Conservation (phyloP, 805 yeast genomes). For the Jamesozyma jinghongensis region DNA sequence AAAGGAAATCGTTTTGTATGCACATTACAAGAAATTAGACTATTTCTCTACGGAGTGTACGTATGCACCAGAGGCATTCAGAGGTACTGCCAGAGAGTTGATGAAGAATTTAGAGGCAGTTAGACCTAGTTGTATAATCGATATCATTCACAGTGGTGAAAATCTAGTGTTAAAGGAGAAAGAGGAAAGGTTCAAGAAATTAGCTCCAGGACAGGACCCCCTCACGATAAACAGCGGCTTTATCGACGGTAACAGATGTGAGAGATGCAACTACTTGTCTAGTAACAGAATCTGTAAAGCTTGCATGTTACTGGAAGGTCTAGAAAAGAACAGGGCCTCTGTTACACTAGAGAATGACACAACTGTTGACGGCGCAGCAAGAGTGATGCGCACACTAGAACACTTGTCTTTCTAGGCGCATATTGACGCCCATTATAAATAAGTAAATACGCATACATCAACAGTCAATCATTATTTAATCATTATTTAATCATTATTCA, state of each 20-base stretch:
- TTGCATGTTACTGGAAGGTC: slow-evolving; percentile 75
- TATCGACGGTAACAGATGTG: slow-evolving; percentile 68
- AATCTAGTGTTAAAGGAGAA: slow-evolving; percentile 57
- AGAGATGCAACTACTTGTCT: slow-evolving; percentile 84
- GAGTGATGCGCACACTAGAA: slow-evolving; percentile 51
- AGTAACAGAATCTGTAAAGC: slow-evolving; percentile 89
- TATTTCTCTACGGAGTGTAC: slow-evolving; percentile 96
- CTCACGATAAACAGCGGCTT: slow-evolving; percentile 20
- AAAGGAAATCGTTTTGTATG: slow-evolving; percentile 93
- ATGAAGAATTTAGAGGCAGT: slow-evolving; percentile 85
- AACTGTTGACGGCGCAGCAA: slow-evolving; percentile 53
- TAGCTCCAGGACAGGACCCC: slow-evolving; percentile 3
- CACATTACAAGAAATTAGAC: slow-evolving; percentile 90
- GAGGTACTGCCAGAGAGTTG: slow-evolving; percentile 93
- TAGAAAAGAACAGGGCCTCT: slow-evolving; percentile 68
- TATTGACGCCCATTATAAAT: too few relatives aligned
- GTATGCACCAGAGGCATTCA: slow-evolving; percentile 95
- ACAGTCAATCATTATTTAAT: too few relatives aligned
- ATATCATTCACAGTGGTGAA: slow-evolving; percentile 91
- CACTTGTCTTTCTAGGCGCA: slow-evolving; percentile 44
- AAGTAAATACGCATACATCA: too few relatives aligned
- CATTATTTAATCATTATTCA: too few relatives aligned
- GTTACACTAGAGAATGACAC: slow-evolving; percentile 44
- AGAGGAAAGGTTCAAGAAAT: slow-evolving; percentile 27
- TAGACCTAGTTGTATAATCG: slow-evolving; percentile 88